These are phyloP conservation scores for Vigna mungo DNA, from an alignment of 306 rosid genomes.

Conservation along the genomic window DNA sequence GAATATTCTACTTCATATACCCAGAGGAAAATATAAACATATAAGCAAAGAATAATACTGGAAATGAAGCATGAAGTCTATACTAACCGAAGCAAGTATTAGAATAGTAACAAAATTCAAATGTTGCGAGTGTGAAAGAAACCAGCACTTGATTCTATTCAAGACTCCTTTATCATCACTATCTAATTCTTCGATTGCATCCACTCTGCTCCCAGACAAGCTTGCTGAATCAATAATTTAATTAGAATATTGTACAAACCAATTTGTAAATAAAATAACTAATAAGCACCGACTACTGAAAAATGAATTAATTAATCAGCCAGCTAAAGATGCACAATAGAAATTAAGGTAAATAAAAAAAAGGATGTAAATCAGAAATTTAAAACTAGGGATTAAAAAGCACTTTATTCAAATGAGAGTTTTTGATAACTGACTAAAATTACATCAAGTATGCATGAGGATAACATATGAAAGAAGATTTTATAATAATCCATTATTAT, in stretches of 20 bases:
- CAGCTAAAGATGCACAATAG: not conserved
- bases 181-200: constrained; percentile 77
- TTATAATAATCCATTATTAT: not conserved
- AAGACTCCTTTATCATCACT: constrained; percentile 70
- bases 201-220: constrained; percentile 68
- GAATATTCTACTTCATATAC: constrained; percentile 26
- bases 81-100: constrained; percentile 98
- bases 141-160: constrained; percentile 72
- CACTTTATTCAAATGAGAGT: constrained; percentile 16
- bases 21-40: constrained; percentile 10
- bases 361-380: constrained; percentile 10
- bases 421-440: constrained; percentile 19
- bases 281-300: constrained; percentile 17
- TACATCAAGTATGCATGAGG: not conserved
- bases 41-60: not conserved
- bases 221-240: constrained; percentile 62
- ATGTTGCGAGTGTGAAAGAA: constrained; percentile 81
- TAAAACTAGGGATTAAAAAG: not conserved
- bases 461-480: not conserved
- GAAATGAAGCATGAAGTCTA: constrained; percentile 41
- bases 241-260: constrained; percentile 42
- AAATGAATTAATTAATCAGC: constrained; percentile 13
- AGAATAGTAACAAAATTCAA: constrained; percentile 82
- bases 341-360: constrained; percentile 14
- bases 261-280: constrained; percentile 17